Conservation (phyloP, 1,284 basidiomycete species). For the Cutaneotrichosporon curvatum region DNA sequence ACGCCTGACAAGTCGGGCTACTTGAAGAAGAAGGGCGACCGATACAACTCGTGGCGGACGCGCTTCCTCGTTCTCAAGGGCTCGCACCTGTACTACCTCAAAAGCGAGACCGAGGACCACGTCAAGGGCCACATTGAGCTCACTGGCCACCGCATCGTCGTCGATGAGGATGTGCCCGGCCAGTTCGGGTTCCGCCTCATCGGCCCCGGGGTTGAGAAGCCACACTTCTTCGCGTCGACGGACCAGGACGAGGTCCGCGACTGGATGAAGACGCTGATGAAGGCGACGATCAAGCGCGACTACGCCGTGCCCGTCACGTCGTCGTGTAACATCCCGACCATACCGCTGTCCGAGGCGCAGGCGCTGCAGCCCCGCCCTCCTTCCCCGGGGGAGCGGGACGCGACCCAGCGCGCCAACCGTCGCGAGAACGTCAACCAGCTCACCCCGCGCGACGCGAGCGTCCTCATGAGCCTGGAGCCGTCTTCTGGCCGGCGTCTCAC, state of each 20-base stretch:
- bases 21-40: conserved; percentile 92
- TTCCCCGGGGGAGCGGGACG: conserved; percentile 76
- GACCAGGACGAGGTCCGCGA: conserved; percentile 77
- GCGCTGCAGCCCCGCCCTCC: conserved; percentile 93
- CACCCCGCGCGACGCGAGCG: conserved; percentile 73
- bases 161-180: conserved; percentile 87
- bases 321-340: conserved; percentile 94
- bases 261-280: conserved; percentile 99
- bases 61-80: conserved; percentile 95
- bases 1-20: conserved; percentile 80
- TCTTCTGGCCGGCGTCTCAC: too few relatives aligned
- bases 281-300: conserved; percentile 90
- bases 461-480: conserved; percentile 59
- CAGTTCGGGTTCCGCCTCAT: conserved; percentile 92
- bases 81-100: conserved; percentile 75
- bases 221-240: conserved; percentile 85
- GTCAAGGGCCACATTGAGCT: conserved; percentile 95
- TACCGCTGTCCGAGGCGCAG: conserved; percentile 88
- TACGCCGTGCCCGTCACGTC: conserved; percentile 89
- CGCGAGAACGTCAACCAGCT: conserved; percentile 85
- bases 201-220: conserved; percentile 68
- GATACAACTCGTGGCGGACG: conserved; percentile 88
- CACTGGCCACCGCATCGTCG: conserved; percentile 83
- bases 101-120: conserved; percentile 70
- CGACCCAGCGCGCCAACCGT: conserved; percentile 79